Evolutionary conservation across 139 green algal species (phyloP).

Genomic region (Asterochloris sp.): DNA sequence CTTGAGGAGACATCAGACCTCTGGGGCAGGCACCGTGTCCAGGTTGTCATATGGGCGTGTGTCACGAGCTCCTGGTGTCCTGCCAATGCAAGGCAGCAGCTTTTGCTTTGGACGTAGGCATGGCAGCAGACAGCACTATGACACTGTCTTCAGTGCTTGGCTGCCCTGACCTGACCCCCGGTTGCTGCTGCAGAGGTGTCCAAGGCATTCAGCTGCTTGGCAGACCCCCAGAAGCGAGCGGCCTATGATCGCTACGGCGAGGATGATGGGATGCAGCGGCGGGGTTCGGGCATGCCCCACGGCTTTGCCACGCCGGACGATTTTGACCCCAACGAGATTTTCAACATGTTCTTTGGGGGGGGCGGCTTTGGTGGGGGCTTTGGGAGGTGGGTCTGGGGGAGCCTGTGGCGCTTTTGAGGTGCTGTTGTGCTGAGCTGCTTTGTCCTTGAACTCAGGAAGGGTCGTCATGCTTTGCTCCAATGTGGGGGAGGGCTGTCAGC

Average conservation of each 20-base stretch:
- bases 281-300: too few species aligned
- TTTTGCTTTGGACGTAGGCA: too few species aligned
- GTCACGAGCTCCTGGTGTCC: background rate
- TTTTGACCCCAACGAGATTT: slow-evolving; percentile 60
- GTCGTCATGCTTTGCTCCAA: too few species aligned
- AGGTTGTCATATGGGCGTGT: background rate
- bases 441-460: background rate
- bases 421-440: background rate
- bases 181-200: slow-evolving; percentile 42
- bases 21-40: background rate
- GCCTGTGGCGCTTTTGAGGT: background rate
- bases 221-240: slow-evolving; percentile 48
- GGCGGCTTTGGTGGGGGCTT: slow-evolving; percentile 19
- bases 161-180: background rate
- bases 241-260: slow-evolving; percentile 62
- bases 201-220: slow-evolving; percentile 64
- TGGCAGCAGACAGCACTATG: too few species aligned
- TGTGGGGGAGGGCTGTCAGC: too few species aligned
- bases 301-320: slow-evolving; percentile 3
- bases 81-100: background rate
- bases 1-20: too few species aligned
- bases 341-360: slow-evolving; percentile 63
- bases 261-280: slow-evolving; percentile 19
- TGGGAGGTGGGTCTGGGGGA: background rate
- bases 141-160: too few species aligned